Conservation (phyloP, 768 basidiomycete genomes). For the Trametes maxima region DNA sequence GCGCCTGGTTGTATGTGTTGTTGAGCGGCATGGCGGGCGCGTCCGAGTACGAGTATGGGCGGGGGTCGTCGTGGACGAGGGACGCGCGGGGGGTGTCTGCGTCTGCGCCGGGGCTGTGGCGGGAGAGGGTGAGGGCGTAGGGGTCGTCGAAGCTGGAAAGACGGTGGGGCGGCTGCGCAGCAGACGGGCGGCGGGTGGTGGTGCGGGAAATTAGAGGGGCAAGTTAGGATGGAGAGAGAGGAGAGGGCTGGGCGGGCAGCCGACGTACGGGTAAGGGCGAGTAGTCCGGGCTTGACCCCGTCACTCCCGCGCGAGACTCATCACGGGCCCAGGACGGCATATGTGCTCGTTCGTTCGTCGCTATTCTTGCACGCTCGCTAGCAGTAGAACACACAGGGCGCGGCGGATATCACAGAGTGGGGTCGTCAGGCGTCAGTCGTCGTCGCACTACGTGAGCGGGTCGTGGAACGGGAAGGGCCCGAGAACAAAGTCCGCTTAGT, state of each 20-base stretch:
- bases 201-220: conserved; percentile 4
- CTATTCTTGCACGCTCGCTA: conserved; percentile 9
- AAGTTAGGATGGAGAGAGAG: conserved; percentile 8
- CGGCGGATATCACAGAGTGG: no score
- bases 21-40: conserved; percentile 27
- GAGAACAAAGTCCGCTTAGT: no score
- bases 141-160: conserved; percentile 40
- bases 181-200: conserved; percentile 20
- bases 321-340: conserved; percentile 19
- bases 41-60: conserved; percentile 8
- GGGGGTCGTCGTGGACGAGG: conserved; percentile 26
- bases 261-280: neutral
- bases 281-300: no score
- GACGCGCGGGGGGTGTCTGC: conserved; percentile 21
- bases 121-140: conserved; percentile 33
- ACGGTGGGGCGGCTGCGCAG: conserved; percentile 38
- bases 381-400: no score
- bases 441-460: no score
- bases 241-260: neutral
- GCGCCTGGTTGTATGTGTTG: conserved; percentile 19
- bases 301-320: neutral
- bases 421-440: no score
- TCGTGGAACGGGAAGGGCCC: no score
- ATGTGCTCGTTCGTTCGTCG: neutral
- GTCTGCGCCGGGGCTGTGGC: conserved; percentile 24